Percentiles rank a stretch among this genome's conserved stretches.
Evolutionary conservation across 768 basidiomycete genomes (phyloP).

Genomic region (Panellus pusillus): DNA sequence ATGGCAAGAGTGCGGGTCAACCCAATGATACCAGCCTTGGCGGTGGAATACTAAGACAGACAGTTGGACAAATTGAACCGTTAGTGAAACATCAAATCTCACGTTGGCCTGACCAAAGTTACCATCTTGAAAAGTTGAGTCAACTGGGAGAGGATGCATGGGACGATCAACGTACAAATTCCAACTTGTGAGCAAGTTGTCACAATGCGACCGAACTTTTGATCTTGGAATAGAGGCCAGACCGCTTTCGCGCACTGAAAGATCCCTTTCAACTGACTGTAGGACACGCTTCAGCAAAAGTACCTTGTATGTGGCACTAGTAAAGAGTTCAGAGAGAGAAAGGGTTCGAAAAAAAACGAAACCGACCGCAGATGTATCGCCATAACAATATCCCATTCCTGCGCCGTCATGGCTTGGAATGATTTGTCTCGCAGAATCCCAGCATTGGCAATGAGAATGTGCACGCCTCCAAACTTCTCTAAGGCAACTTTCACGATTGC

Average conservation of each 20-base stretch:
- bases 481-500: slow-evolving; percentile 83
- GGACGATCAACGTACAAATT: slow-evolving; percentile 61
- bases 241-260: slow-evolving; percentile 84
- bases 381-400: slow-evolving; percentile 93
- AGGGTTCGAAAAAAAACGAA: slow-evolving; percentile 4
- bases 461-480: slow-evolving; percentile 84
- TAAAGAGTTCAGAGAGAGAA: not conserved
- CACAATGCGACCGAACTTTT: slow-evolving; percentile 93
- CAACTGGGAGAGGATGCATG: not conserved
- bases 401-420: slow-evolving; percentile 83
- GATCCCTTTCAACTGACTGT: not conserved
- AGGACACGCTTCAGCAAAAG: not conserved
- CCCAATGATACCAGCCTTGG: slow-evolving; percentile 90
- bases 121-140: slow-evolving; percentile 56
- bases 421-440: slow-evolving; percentile 94
- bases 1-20: slow-evolving; percentile 87
- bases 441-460: slow-evolving; percentile 89
- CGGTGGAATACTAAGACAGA: slow-evolving; percentile 72
- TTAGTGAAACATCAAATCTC: slow-evolving; percentile 19
- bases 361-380: slow-evolving; percentile 75
- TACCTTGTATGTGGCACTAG: slow-evolving; percentile 85
- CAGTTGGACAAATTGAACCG: slow-evolving; percentile 4
- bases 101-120: slow-evolving; percentile 95
- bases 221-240: slow-evolving; percentile 96
- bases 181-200: slow-evolving; percentile 94